phyloP scores from a whole-genome alignment of 2,329 filamentous ascomycete genomes.

The Cytospora schulzeri region DNA sequence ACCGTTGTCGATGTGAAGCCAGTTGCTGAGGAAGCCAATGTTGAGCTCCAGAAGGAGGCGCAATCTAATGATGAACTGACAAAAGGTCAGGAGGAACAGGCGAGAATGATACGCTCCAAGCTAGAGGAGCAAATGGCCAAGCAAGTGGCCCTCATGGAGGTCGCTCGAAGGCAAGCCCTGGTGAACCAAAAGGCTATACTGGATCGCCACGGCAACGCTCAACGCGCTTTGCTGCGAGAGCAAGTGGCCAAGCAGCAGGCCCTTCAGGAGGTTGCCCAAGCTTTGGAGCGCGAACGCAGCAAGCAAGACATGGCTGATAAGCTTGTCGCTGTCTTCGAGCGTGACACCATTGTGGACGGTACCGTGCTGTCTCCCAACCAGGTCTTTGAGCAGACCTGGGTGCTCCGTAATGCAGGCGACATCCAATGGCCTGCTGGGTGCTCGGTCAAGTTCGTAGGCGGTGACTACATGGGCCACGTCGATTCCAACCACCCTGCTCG shows the following conservation, averaged over 20 bases:
- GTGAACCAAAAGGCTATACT: constrained; percentile 26
- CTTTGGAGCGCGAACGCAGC: constrained; percentile 25
- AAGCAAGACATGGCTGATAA: constrained; percentile 31
- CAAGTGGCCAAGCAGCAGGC: too few relatives aligned
- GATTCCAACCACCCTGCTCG: constrained; percentile 80
- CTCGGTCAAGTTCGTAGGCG: constrained; percentile 86
- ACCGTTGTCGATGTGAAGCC: constrained; percentile 75
- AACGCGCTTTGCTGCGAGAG: too few relatives aligned
- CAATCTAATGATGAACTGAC: too few relatives aligned
- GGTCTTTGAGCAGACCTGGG: constrained; percentile 89
- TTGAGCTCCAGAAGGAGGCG: constrained; percentile 24
- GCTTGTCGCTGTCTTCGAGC: constrained; percentile 66
- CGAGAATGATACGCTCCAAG: not conserved
- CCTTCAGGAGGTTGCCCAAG: constrained; percentile 24
- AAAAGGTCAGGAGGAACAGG: not conserved
- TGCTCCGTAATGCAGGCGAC: constrained; percentile 80
- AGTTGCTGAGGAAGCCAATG: constrained; percentile 38
- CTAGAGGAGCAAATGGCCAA: constrained; percentile 14
- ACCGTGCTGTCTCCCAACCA: constrained; percentile 69
- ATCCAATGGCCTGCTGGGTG: constrained; percentile 84
- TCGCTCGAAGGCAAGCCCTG: constrained; percentile 27
- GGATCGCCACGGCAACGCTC: constrained; percentile 1
- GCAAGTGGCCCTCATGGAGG: constrained; percentile 11
- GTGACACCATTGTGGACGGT: constrained; percentile 79
- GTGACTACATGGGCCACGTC: constrained; percentile 94